These are phyloP conservation scores for Vanrija sp. DNA, from an alignment of 1,284 basidiomycete species.

Conservation along the genomic window DNA sequence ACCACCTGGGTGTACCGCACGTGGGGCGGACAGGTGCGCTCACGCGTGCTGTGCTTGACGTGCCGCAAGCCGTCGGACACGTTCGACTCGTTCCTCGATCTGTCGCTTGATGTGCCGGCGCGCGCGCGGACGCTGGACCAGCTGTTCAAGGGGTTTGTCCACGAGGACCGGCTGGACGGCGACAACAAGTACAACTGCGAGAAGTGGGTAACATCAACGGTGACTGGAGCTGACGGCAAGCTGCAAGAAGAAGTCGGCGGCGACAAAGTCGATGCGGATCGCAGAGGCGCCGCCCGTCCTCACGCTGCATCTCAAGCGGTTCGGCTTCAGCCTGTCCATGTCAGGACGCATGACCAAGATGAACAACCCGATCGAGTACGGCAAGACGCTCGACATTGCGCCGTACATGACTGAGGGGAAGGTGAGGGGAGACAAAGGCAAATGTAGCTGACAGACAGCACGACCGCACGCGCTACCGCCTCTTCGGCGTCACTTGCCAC, in stretches of 20 bases:
- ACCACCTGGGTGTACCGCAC: slow-evolving; percentile 92
- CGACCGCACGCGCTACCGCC: slow-evolving; percentile 71
- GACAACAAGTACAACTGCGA: slow-evolving; percentile 98
- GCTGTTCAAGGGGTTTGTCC: slow-evolving; percentile 77
- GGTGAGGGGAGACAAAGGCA: slow-evolving; percentile 29
- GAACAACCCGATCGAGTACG: slow-evolving; percentile 70
- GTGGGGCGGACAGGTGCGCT: slow-evolving; percentile 88
- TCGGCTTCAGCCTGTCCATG: slow-evolving; percentile 51
- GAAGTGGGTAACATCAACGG: slow-evolving; percentile 60
- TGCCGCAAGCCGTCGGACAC: slow-evolving; percentile 92
- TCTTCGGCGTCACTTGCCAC: slow-evolving; percentile 92
- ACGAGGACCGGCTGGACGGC: slow-evolving; percentile 77
- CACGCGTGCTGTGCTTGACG: slow-evolving; percentile 81
- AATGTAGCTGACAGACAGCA: slow-evolving; percentile 6
- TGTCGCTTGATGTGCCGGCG: slow-evolving; percentile 76
- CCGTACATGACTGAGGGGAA: slow-evolving; percentile 78
- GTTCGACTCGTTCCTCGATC: slow-evolving; percentile 89
- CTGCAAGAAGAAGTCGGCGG: slow-evolving; percentile 44
- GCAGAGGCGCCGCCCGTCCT: slow-evolving; percentile 85
- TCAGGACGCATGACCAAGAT: slow-evolving; percentile 75
- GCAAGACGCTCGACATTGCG: slow-evolving; percentile 69
- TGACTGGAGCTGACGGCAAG: slow-evolving; percentile 10
- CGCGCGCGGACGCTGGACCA: slow-evolving; percentile 60
- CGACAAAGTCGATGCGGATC: slow-evolving; percentile 56
- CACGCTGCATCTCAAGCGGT: slow-evolving; percentile 95